Evolutionary conservation across 768 basidiomycete genomes (phyloP).

Genomic region (Steccherinum ochraceum): DNA sequence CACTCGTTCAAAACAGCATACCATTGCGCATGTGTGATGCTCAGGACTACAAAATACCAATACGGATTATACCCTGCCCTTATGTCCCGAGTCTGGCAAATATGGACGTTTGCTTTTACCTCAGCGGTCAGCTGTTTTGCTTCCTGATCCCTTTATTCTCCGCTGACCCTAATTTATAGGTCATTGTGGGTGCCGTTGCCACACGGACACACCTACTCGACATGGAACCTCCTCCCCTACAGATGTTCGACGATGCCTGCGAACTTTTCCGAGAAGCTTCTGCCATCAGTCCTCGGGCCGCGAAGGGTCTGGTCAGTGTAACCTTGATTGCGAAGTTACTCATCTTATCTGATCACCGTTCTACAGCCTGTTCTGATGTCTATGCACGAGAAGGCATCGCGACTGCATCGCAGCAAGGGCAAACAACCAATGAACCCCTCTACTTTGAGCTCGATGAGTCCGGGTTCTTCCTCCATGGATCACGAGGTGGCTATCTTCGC

Average conservation of each 20-base stretch:
- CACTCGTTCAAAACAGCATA: slow-evolving; percentile 49
- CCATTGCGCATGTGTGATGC: slow-evolving; percentile 40
- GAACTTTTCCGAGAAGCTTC: slow-evolving; percentile 38
- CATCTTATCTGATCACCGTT: not conserved
- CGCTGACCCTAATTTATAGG: slow-evolving; percentile 22
- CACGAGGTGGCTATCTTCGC: slow-evolving; percentile 33
- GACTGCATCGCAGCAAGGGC: slow-evolving; percentile 19
- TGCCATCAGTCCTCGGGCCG: slow-evolving; percentile 41
- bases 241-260: slow-evolving; percentile 41
- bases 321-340: not conserved
- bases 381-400: slow-evolving; percentile 36
- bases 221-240: slow-evolving; percentile 39
- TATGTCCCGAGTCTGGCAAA: slow-evolving; percentile 47
- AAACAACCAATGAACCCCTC: slow-evolving; percentile 7
- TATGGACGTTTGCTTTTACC: slow-evolving; percentile 53
- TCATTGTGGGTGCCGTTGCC: slow-evolving; percentile 50
- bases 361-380: slow-evolving; percentile 38
- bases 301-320: slow-evolving; percentile 36
- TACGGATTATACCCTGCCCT: slow-evolving; percentile 39
- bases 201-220: slow-evolving; percentile 36
- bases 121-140: slow-evolving; percentile 37
- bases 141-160: not conserved
- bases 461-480: not conserved
- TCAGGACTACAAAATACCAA: slow-evolving; percentile 35
- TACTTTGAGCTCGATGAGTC: not conserved